Percentiles rank a stretch among this genome's conserved stretches.
Evolutionary conservation across 192 early-diverging fungal genomes (phyloP).

Genomic region (Mortierella antarctica): DNA sequence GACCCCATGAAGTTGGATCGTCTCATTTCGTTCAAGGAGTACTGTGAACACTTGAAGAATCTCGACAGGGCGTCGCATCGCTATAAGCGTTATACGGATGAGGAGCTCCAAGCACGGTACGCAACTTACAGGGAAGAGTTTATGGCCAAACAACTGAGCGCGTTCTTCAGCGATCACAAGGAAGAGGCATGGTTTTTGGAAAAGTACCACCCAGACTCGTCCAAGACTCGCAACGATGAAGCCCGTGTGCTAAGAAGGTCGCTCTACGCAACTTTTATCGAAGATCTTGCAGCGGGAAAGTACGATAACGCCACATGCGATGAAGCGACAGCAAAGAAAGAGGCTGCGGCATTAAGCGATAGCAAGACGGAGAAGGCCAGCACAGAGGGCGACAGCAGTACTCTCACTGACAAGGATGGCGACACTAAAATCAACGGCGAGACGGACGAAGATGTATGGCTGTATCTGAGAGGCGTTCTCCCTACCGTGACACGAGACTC

Average conservation of each 20-base stretch:
- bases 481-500: constrained; percentile 35
- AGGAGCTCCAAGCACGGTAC: constrained; percentile 84
- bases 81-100: constrained; percentile 72
- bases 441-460: constrained; percentile 7
- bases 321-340: constrained; percentile 44
- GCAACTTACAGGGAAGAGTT: constrained; percentile 87
- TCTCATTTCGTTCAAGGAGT: constrained; percentile 80
- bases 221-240: constrained; percentile 61
- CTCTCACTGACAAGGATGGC: constrained; percentile 23
- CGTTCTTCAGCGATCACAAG: constrained; percentile 83
- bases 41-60: constrained; percentile 73
- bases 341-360: constrained; percentile 7
- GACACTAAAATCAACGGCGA: constrained; percentile 10
- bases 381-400: constrained; percentile 20
- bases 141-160: constrained; percentile 69
- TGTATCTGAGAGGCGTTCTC: constrained; percentile 38
- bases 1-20: constrained; percentile 85
- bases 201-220: constrained; percentile 88
- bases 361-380: constrained; percentile 15
- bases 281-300: constrained; percentile 76
- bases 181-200: constrained; percentile 93
- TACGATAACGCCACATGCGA: constrained; percentile 66
- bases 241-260: constrained; percentile 65
- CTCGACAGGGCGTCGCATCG: constrained; percentile 59
- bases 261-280: constrained; percentile 68